Conservation (phyloP, 257 asterid genomes). For the Solanum rostratum region DNA sequence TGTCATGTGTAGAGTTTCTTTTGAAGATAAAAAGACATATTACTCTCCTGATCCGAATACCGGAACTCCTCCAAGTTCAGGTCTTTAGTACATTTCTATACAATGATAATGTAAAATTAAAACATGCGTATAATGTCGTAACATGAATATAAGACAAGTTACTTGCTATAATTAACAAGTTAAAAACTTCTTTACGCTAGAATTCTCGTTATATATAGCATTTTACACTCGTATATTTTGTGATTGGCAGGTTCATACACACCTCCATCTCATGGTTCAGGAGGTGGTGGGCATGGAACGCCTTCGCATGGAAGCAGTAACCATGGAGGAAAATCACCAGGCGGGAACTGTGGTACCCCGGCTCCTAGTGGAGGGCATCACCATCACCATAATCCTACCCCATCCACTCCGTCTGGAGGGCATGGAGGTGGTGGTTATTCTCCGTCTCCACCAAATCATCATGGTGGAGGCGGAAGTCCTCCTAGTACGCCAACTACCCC, state of each 20-base stretch:
- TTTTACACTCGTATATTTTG: neutral
- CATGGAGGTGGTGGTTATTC: conserved; percentile 8
- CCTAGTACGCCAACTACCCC: neutral
- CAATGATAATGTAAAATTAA: neutral
- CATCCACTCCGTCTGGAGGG: conserved; percentile 20
- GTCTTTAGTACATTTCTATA: conserved; percentile 3
- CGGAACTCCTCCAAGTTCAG: conserved; percentile 33
- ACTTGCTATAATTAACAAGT: neutral
- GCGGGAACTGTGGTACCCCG: conserved; percentile 57
- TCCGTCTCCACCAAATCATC: neutral
- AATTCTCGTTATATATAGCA: neutral
- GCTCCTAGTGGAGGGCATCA: conserved; percentile 49
- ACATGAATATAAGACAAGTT: neutral
- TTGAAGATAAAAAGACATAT: conserved; percentile 54
- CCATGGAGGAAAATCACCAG: conserved; percentile 38
- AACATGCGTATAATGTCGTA: neutral
- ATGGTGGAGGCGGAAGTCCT: neutral
- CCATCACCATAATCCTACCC: conserved; percentile 34
- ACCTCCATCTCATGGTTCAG: conserved; percentile 1
- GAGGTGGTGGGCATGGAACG: neutral
- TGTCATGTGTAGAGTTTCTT: conserved; percentile 15
- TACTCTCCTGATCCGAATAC: conserved; percentile 42
- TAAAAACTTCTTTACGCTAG: neutral
- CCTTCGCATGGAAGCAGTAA: conserved; percentile 36
- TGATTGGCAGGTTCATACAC: conserved; percentile 21